Percentiles rank a stretch among this genome's conserved stretches.
phyloP scores from a whole-genome alignment of 2,329 filamentous ascomycete species.

The Colletotrichum salicis region DNA sequence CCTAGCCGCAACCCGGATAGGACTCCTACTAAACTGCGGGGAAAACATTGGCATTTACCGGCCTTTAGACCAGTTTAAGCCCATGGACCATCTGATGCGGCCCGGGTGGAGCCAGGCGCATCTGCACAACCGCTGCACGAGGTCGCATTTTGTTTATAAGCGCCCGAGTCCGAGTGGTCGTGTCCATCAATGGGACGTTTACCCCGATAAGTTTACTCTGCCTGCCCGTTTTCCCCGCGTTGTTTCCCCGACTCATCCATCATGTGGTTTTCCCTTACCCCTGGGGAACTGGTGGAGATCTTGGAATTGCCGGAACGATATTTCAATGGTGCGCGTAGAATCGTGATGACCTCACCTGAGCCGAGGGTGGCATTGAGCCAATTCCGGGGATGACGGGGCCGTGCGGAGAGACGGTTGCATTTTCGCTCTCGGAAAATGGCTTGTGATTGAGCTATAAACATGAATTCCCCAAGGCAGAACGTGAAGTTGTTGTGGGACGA shows the following conservation, averaged over 20 bases:
- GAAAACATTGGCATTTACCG: conserved; percentile 1
- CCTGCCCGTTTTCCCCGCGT: conserved; percentile 7
- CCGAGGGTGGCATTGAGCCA: background rate
- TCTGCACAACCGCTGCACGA: background rate
- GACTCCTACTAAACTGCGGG: conserved; percentile 21
- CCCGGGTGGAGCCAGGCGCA: conserved; percentile 11
- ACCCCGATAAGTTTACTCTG: background rate
- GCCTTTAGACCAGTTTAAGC: background rate
- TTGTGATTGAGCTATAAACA: conserved; percentile 4
- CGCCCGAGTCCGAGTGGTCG: conserved; percentile 20
- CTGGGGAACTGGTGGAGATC: conserved; percentile 2
- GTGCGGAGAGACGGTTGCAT: conserved; percentile 8
- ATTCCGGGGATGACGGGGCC: conserved; percentile 27
- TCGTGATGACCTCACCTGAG: conserved; percentile 30
- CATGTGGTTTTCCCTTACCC: background rate
- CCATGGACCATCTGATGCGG: background rate
- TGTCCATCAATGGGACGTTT: background rate
- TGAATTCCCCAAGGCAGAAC: background rate
- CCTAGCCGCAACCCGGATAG: background rate
- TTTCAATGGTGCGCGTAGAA: conserved; percentile 33
- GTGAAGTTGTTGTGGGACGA: background rate
- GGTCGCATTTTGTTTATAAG: conserved; percentile 23
- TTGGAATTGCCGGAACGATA: background rate
- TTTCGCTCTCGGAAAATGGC: background rate
- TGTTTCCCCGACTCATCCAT: background rate